Conservation (phyloP, 2,329 filamentous ascomycete genomes). For the Penicillium oxalicum region DNA sequence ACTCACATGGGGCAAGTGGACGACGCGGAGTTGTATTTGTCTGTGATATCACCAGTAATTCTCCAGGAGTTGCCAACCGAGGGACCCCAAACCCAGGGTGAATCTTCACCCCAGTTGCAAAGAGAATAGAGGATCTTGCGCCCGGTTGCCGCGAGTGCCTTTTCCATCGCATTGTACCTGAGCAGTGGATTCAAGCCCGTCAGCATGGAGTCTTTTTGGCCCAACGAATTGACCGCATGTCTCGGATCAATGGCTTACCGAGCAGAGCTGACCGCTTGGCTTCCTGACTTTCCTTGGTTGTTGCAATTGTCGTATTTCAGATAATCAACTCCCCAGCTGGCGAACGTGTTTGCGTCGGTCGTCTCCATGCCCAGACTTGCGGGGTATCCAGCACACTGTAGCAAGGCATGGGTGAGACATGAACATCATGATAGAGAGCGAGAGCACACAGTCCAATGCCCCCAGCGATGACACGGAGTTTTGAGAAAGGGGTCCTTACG, state of each 20-base stretch:
- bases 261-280: neutral
- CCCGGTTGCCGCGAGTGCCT: slow-evolving; percentile 40
- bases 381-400: neutral
- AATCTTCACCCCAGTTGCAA: slow-evolving; percentile 46
- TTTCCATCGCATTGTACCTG: slow-evolving; percentile 44
- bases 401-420: neutral
- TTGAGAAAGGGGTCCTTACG: neutral
- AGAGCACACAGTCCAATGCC: no score
- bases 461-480: neutral
- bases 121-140: slow-evolving; percentile 44
- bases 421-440: neutral
- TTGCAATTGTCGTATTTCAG: slow-evolving; percentile 51
- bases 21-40: slow-evolving; percentile 9
- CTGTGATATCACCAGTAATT: slow-evolving; percentile 24
- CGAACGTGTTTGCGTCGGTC: slow-evolving; percentile 51
- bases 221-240: neutral
- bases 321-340: slow-evolving; percentile 52
- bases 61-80: slow-evolving; percentile 22
- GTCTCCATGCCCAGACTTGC: slow-evolving; percentile 42
- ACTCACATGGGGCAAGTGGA: neutral
- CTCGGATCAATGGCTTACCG: neutral
- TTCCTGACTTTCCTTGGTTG: slow-evolving; percentile 18
- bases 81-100: slow-evolving; percentile 44
- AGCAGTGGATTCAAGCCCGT: slow-evolving; percentile 14
- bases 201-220: neutral